Conservation (phyloP, 2,329 filamentous ascomycete genomes). For the Aspergillus glaucus region DNA sequence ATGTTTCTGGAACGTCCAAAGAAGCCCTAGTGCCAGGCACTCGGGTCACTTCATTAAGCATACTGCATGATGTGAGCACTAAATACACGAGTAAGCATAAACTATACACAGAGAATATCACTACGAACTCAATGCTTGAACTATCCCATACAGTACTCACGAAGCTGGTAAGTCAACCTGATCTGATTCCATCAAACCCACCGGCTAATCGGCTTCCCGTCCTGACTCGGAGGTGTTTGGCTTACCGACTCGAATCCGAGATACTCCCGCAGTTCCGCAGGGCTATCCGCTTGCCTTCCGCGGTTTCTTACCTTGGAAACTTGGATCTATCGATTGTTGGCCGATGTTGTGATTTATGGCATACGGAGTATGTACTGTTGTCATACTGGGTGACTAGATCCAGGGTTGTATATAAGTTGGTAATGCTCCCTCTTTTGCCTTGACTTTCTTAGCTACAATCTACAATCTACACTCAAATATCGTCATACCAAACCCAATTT, state of each 20-base stretch:
- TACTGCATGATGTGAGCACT: too few relatives aligned
- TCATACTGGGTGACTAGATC: not conserved
- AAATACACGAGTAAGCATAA: too few relatives aligned
- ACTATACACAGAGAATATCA: too few relatives aligned
- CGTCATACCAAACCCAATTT: not conserved
- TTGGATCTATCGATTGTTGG: not conserved
- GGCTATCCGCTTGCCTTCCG: not conserved
- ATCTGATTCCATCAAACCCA: not conserved
- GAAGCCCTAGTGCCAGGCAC: too few relatives aligned
- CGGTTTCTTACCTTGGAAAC: not conserved
- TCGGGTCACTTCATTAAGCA: too few relatives aligned
- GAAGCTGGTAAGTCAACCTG: not conserved
- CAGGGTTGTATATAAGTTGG: not conserved
- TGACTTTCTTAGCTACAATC: not conserved
- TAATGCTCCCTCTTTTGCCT: not conserved
- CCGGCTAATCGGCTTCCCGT: not conserved
- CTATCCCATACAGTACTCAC: not conserved
- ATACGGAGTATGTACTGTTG: not conserved
- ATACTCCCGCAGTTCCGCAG: not conserved
- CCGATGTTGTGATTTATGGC: not conserved
- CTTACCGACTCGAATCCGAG: not conserved
- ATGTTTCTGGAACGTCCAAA: too few relatives aligned
- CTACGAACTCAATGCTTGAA: too few relatives aligned
- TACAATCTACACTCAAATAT: not conserved
- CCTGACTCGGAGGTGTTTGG: not conserved